phyloP scores from a whole-genome alignment of 306 rosid species.

The Dicorynia guianensis region DNA sequence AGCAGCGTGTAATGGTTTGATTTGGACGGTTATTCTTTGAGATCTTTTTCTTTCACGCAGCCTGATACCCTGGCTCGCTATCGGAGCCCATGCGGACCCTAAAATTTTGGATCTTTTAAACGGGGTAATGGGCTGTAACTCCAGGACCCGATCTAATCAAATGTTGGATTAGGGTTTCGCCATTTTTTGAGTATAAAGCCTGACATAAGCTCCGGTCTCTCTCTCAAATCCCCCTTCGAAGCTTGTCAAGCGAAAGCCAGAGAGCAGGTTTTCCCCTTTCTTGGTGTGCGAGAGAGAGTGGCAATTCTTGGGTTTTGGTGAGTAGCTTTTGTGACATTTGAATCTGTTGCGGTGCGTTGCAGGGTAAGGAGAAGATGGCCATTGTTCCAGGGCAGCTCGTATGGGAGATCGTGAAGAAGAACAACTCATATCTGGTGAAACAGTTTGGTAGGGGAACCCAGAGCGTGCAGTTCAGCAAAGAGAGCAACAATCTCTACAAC shows the following conservation, averaged over 20 bases:
- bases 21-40: too few species aligned
- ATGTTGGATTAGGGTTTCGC: conserved; percentile 61
- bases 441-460: conserved; percentile 83
- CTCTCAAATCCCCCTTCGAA: conserved; percentile 17
- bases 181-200: conserved; percentile 43
- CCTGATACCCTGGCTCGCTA: background rate
- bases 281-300: background rate
- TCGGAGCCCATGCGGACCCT: background rate
- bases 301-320: background rate
- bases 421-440: conserved; percentile 85
- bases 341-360: conserved; percentile 34
- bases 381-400: conserved; percentile 80
- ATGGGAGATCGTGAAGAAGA: conserved; percentile 95
- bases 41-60: too few species aligned
- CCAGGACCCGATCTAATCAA: background rate
- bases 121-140: background rate
- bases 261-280: conserved; percentile 2
- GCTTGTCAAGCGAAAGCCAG: background rate
- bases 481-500: conserved; percentile 80
- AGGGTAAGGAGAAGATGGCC: conserved; percentile 64
- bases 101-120: background rate
- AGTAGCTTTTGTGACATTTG: background rate
- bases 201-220: background rate
- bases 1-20: too few species aligned
- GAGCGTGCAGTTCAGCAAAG: conserved; percentile 86